Percentiles rank a stretch among this genome's conserved stretches.
Evolutionary conservation across 495 filamentous ascomycete genomes (phyloP).

Genomic region (Penicillium ucsense): DNA sequence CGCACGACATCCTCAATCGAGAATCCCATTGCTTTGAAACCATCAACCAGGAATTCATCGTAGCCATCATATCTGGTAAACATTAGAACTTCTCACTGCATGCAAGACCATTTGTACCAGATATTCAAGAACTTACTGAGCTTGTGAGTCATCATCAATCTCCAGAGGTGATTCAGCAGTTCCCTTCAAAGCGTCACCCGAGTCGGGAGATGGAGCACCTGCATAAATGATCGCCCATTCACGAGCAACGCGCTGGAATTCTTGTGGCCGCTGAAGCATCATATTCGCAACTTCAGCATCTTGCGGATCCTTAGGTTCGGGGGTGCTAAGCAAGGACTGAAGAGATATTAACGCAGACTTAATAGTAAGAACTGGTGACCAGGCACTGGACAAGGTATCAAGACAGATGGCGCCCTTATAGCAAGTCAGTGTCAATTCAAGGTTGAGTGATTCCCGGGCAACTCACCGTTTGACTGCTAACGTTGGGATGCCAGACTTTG

Average conservation of each 20-base stretch:
- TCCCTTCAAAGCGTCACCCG: constrained; percentile 38
- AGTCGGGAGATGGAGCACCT: constrained; percentile 54
- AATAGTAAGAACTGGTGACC: constrained; percentile 93
- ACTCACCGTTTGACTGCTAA: constrained; percentile 88
- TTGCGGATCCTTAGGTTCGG: constrained; percentile 94
- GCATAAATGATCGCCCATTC: constrained; percentile 87
- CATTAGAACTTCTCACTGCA: constrained; percentile 3
- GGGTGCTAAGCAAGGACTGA: constrained; percentile 84
- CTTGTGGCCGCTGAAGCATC: constrained; percentile 67
- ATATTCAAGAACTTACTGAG: constrained; percentile 26
- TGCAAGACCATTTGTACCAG: no score
- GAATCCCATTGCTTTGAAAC: constrained; percentile 93
- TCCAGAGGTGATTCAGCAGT: constrained; percentile 21
- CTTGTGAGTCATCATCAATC: constrained; percentile 27
- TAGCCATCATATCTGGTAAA: constrained; percentile 73
- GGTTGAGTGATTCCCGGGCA: neutral
- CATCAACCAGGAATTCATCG: constrained; percentile 73
- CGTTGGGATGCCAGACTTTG: constrained; percentile 96
- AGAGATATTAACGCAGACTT: constrained; percentile 90
- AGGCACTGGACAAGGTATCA: constrained; percentile 79
- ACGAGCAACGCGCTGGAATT: constrained; percentile 73
- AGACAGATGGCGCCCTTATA: constrained; percentile 90
- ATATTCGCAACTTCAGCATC: constrained; percentile 92
- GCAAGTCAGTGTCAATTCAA: neutral
- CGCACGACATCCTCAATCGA: constrained; percentile 78